A percentile compares a stretch with the other conserved stretches of the same genome.
Evolutionary conservation across 768 basidiomycete genomes (phyloP).

Genomic region (Dioszegia crocea): DNA sequence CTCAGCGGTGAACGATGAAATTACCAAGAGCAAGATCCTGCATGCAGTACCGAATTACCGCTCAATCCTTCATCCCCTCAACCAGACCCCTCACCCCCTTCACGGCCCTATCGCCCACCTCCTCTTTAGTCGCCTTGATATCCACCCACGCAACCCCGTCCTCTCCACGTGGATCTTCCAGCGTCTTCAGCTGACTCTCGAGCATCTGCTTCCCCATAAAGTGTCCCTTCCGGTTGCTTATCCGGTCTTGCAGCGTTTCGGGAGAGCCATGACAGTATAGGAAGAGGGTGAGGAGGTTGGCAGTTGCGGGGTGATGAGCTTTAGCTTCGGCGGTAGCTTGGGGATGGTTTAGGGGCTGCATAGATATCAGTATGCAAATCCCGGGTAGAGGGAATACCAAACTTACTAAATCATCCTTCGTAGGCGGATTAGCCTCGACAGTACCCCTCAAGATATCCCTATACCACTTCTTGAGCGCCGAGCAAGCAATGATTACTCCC

Average conservation of each 20-base stretch:
- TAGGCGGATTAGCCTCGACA: slow-evolving; percentile 40
- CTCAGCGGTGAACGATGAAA: no score
- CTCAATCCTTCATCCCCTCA: slow-evolving; percentile 9
- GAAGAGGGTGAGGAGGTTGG: slow-evolving; percentile 63
- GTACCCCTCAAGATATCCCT: slow-evolving; percentile 73
- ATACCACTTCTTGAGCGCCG: slow-evolving; percentile 74
- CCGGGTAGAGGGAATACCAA: neutral
- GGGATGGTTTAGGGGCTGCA: slow-evolving; percentile 39
- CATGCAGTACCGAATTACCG: no score
- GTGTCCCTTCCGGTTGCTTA: slow-evolving; percentile 44
- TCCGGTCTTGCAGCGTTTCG: slow-evolving; percentile 41
- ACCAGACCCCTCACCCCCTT: slow-evolving; percentile 30
- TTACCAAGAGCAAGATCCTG: no score
- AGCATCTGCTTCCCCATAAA: slow-evolving; percentile 49
- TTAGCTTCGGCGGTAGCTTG: slow-evolving; percentile 29
- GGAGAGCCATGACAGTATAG: slow-evolving; percentile 58
- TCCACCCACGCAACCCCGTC: slow-evolving; percentile 39
- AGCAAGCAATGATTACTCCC: slow-evolving; percentile 81
- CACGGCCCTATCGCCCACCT: slow-evolving; percentile 32
- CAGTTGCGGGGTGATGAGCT: slow-evolving; percentile 44
- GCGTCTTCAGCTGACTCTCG: slow-evolving; percentile 41
- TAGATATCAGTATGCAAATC: neutral
- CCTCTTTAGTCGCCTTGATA: slow-evolving; percentile 32
- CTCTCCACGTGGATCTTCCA: slow-evolving; percentile 45
- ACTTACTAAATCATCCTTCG: slow-evolving; percentile 41